These are phyloP conservation scores for Triadica sebifera DNA, from an alignment of 345 rosid species.

Conservation along the genomic window DNA sequence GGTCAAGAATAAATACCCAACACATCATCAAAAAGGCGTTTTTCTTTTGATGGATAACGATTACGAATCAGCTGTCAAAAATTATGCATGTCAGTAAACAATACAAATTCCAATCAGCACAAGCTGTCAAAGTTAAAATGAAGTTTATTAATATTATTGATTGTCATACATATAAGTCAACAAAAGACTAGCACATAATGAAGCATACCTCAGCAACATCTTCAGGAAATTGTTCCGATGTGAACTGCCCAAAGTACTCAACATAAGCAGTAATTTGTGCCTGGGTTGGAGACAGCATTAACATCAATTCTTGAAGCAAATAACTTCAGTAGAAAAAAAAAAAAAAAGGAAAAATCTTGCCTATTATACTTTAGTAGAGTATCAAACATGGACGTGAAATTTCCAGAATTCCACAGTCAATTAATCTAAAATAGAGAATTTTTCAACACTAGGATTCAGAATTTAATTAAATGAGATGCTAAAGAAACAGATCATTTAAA, in stretches of 20 bases:
- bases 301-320: constrained; percentile 8
- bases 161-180: constrained; percentile 5
- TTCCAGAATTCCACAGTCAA: not conserved
- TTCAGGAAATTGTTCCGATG: constrained; percentile 88
- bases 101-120: constrained; percentile 7
- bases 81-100: constrained; percentile 22
- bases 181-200: not conserved
- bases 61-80: constrained; percentile 69
- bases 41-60: constrained; percentile 78
- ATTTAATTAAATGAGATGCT: not conserved
- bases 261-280: constrained; percentile 93
- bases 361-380: not conserved
- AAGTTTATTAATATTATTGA: not conserved
- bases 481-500: not conserved
- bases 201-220: constrained; percentile 83
- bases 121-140: not conserved
- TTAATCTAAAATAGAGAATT: not conserved
- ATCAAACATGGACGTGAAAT: not conserved
- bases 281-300: constrained; percentile 31
- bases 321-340: not conserved
- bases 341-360: not conserved
- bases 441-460: not conserved
- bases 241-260: constrained; percentile 87
- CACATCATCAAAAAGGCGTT: constrained; percentile 89
- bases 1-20: constrained; percentile 53